Conservation (phyloP, 768 basidiomycete species). For the Tulasnella sp. region DNA sequence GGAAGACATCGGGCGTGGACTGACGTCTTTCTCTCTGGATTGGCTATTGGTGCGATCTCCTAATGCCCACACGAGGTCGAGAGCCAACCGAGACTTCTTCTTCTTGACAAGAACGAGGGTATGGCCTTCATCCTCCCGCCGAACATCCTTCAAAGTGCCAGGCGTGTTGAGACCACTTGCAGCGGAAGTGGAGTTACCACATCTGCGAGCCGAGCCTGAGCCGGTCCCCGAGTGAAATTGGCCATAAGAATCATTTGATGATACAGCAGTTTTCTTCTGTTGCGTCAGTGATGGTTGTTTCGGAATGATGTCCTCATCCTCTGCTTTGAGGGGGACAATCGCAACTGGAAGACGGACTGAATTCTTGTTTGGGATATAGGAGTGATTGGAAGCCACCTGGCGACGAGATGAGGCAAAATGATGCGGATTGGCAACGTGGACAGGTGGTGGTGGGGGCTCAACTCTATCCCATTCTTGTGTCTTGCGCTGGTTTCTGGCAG, state of each 20-base stretch:
- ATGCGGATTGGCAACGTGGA: conserved; percentile 4
- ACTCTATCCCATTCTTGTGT: conserved; percentile 7
- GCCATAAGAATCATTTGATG: background rate
- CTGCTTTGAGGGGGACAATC: conserved; percentile 12
- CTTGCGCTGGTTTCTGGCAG: background rate
- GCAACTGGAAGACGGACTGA: too few species aligned
- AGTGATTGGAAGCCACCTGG: background rate
- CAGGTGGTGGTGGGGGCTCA: conserved; percentile 1
- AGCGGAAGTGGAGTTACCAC: conserved; percentile 6
- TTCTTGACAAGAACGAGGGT: conserved; percentile 16
- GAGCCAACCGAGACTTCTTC: conserved; percentile 34
- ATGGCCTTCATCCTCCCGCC: background rate
- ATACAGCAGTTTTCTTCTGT: too few species aligned
- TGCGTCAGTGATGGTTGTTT: background rate
- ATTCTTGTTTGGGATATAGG: background rate
- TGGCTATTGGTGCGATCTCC: conserved; percentile 51
- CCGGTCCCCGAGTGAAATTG: background rate
- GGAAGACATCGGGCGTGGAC: conserved; percentile 22
- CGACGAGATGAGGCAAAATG: conserved; percentile 11
- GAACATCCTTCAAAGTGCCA: background rate
- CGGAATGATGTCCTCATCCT: conserved; percentile 8
- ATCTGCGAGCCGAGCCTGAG: background rate
- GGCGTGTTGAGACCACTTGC: conserved; percentile 2
- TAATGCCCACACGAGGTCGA: conserved; percentile 41
- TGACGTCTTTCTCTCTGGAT: background rate